These are phyloP conservation scores for Aspergillus sp. DNA, from an alignment of 2,329 filamentous ascomycete species.

Conservation along the genomic window DNA sequence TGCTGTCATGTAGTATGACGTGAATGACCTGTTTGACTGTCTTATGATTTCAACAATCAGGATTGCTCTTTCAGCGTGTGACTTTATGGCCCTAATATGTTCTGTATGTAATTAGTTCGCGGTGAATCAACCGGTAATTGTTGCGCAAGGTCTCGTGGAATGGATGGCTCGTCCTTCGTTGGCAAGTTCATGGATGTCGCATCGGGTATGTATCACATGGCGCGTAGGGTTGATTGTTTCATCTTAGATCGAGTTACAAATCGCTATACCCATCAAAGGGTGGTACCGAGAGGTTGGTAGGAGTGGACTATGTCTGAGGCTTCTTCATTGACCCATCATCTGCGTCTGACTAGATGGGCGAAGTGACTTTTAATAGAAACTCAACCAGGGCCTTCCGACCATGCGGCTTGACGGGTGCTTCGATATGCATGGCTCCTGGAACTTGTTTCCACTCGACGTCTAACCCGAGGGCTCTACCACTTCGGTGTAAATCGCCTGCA, in stretches of 20 bases:
- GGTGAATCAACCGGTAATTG: no score
- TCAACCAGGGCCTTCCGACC: constrained; percentile 41
- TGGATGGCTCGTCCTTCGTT: no score
- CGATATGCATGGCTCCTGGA: constrained; percentile 50
- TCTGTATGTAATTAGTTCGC: no score
- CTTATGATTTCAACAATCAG: no score
- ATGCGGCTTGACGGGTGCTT: constrained; percentile 44
- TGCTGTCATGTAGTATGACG: not conserved
- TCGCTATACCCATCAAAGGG: no score
- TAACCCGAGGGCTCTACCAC: constrained; percentile 36
- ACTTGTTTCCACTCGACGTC: constrained; percentile 40
- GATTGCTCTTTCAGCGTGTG: not conserved
- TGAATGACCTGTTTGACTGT: not conserved
- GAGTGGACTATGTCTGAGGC: no score
- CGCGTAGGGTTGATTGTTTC: no score
- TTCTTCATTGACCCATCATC: not conserved
- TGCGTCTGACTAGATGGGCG: not conserved
- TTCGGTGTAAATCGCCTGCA: constrained; percentile 30
- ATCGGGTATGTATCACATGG: no score
- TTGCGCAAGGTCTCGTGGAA: no score
- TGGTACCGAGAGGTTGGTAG: no score
- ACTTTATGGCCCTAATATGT: not conserved
- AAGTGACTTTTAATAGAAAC: constrained; percentile 12
- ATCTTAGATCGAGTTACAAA: no score
- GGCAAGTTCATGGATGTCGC: no score